Percentiles rank a stretch among this genome's conserved stretches.
Conservation (phyloP, 1,284 basidiomycete genomes). For the Abortiporus biennis region DNA sequence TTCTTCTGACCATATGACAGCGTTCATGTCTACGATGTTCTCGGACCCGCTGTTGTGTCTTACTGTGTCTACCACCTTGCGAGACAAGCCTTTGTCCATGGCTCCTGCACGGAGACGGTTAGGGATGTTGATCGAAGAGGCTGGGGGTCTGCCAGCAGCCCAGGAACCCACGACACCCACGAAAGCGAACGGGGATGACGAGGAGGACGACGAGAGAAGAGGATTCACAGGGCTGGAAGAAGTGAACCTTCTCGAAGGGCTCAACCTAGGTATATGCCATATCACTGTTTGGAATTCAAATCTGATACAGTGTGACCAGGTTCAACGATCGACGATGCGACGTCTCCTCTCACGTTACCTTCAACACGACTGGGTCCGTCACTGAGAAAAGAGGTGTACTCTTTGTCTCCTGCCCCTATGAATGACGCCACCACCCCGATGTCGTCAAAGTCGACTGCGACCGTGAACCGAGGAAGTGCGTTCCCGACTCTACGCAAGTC, state of each 20-base stretch:
- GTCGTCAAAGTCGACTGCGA: conserved; percentile 35
- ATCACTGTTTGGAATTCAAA: no score
- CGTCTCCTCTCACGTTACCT: no score
- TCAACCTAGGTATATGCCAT: conserved; percentile 30
- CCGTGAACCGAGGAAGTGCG: conserved; percentile 1
- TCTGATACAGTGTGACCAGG: no score
- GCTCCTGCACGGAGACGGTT: conserved; percentile 51
- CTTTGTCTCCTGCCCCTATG: conserved; percentile 45
- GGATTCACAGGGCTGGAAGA: conserved; percentile 59
- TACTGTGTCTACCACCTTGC: conserved; percentile 74
- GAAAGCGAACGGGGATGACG: conserved; percentile 17
- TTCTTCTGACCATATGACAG: conserved; percentile 28
- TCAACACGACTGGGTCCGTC: conserved; percentile 59
- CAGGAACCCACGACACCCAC: conserved; percentile 15
- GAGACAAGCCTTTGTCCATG: conserved; percentile 58
- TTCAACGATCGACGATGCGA: no score
- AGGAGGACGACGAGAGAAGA: conserved; percentile 24
- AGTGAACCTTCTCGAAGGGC: conserved; percentile 72
- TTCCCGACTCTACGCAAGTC: conserved; percentile 74
- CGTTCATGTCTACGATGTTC: conserved; percentile 68
- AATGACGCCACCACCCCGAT: conserved; percentile 32
- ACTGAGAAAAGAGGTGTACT: conserved; percentile 57
- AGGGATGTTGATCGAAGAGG: conserved; percentile 33
- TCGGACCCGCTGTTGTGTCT: conserved; percentile 73
- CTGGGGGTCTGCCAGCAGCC: conserved; percentile 24